A percentile compares a stretch with the other conserved stretches of the same genome.
Conservation (phyloP, 495 filamentous ascomycete genomes). For the Neurospora terricola region DNA sequence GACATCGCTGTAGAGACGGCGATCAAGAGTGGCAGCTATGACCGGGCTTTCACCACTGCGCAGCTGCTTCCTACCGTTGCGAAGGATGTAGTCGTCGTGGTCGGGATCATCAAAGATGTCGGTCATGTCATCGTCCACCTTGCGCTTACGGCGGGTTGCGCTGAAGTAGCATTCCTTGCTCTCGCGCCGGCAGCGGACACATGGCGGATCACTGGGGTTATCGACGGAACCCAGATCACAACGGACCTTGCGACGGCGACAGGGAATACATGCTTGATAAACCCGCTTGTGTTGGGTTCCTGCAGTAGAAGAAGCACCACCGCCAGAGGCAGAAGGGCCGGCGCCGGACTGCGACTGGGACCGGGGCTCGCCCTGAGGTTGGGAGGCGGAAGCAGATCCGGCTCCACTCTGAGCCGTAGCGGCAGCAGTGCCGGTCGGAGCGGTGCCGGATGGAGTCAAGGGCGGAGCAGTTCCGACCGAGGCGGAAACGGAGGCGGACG, state of each 20-base stretch:
- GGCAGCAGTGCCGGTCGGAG: neutral
- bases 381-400: slow-evolving; percentile 4
- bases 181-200: slow-evolving; percentile 86
- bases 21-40: slow-evolving; percentile 23
- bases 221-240: slow-evolving; percentile 93
- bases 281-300: slow-evolving; percentile 55
- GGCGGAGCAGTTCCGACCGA: slow-evolving; percentile 13
- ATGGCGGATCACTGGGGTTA: slow-evolving; percentile 87
- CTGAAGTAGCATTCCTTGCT: slow-evolving; percentile 95
- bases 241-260: slow-evolving; percentile 81
- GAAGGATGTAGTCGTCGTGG: slow-evolving; percentile 42
- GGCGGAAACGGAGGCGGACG: slow-evolving; percentile 18
- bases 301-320: slow-evolving; percentile 5
- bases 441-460: slow-evolving; percentile 9
- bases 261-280: slow-evolving; percentile 85
- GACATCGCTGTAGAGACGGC: slow-evolving; percentile 33
- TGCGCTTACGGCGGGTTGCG: slow-evolving; percentile 86
- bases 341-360: neutral
- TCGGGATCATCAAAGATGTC: slow-evolving; percentile 39
- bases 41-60: slow-evolving; percentile 30
- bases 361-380: neutral
- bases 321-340: slow-evolving; percentile 1
- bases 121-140: slow-evolving; percentile 53
- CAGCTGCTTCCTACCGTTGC: slow-evolving; percentile 44
- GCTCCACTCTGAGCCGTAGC: neutral